Evolutionary conservation across 1,284 basidiomycete species (phyloP).

Genomic region (Apiotrichum gracile): DNA sequence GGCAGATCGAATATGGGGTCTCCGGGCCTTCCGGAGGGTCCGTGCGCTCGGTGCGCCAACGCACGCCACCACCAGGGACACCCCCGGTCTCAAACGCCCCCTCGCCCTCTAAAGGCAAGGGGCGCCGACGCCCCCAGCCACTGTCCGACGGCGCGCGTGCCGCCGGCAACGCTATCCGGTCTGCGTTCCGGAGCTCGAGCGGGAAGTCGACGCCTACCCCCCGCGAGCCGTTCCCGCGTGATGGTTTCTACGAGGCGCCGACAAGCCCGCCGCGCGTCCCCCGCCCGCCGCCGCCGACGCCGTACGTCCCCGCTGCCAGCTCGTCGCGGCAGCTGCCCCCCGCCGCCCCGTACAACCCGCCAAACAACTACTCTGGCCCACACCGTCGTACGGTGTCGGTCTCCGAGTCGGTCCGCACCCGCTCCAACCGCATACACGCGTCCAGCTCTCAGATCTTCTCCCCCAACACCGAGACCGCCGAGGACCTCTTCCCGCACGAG

Average conservation of each 20-base stretch:
- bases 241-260: neutral
- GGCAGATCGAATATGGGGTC: slow-evolving; percentile 1
- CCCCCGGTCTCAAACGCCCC: neutral
- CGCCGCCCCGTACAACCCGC: slow-evolving; percentile 1
- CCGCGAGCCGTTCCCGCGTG: neutral
- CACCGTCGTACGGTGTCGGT: neutral
- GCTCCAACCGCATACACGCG: slow-evolving; percentile 15
- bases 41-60: neutral
- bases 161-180: neutral
- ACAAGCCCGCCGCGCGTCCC: neutral
- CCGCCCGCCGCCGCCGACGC: neutral
- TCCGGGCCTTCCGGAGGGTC: neutral
- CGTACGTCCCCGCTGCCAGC: neutral
- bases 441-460: slow-evolving; percentile 15
- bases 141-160: neutral
- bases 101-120: slow-evolving; percentile 3
- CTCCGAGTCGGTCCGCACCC: slow-evolving; percentile 17
- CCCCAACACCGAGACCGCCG: slow-evolving; percentile 16
- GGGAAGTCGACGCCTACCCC: neutral
- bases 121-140: slow-evolving; percentile 12
- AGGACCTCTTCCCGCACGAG: slow-evolving; percentile 46
- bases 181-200: neutral
- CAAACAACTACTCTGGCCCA: slow-evolving; percentile 9
- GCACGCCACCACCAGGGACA: neutral
- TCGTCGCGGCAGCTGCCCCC: neutral